A percentile compares a stretch with the other conserved stretches of the same genome.
Evolutionary conservation across 2,329 filamentous ascomycete genomes (phyloP).

Genomic region (Hymenoscyphus occultus): DNA sequence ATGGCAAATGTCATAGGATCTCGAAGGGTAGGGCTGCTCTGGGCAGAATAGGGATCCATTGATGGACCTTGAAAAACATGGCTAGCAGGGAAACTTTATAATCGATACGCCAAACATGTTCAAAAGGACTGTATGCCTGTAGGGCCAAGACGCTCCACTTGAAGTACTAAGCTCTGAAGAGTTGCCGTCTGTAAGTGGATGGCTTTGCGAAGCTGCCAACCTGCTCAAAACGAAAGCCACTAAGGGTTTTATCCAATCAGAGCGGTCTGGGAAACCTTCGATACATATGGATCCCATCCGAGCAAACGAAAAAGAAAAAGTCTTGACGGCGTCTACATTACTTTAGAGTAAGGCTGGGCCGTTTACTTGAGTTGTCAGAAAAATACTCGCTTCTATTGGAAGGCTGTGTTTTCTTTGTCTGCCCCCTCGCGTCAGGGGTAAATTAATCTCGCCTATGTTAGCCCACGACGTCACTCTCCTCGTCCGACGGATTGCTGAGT

Average conservation of each 20-base stretch:
- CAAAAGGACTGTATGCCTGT: not conserved
- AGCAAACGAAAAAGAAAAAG: not conserved
- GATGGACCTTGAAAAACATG: not conserved
- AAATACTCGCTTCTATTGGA: not conserved
- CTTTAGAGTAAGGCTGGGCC: not conserved
- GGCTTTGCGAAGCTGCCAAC: not conserved
- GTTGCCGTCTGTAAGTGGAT: not conserved
- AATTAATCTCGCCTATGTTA: not conserved
- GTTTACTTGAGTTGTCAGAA: not conserved
- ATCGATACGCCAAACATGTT: not conserved
- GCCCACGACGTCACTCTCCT: not conserved
- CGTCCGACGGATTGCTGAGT: not conserved
- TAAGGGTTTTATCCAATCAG: not conserved
- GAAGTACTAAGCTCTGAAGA: not conserved
- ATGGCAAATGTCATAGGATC: not conserved
- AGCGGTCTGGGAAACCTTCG: not conserved
- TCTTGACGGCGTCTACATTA: not conserved
- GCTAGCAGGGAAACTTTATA: not conserved
- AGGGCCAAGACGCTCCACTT: not conserved
- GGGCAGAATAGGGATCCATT: not conserved
- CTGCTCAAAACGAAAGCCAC: not conserved
- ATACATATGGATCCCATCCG: not conserved
- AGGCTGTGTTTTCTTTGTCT: not conserved
- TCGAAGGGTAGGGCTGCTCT: constrained; percentile 1
- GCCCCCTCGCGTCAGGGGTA: not conserved